phyloP scores from a whole-genome alignment of 2,329 filamentous ascomycete genomes.

The Blastomyces parvus region DNA sequence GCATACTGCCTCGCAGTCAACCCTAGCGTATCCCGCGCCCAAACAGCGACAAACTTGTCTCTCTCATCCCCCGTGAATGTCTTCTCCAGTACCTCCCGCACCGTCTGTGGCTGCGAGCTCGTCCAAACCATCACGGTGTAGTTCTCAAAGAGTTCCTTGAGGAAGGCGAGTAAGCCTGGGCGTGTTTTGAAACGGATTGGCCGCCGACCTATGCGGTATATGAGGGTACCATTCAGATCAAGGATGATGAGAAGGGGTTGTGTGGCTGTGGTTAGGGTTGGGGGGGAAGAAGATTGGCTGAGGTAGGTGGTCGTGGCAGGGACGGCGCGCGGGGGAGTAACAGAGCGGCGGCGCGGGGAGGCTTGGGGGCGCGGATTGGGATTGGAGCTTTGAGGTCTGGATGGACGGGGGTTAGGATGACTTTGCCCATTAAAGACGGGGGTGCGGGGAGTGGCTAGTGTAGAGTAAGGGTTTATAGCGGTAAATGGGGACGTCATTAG shows the following conservation, averaged over 20 bases:
- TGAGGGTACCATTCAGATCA: conserved; percentile 86
- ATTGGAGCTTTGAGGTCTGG: background rate
- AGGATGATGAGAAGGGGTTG: conserved; percentile 69
- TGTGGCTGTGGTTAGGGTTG: conserved; percentile 37
- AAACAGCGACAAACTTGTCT: conserved; percentile 55
- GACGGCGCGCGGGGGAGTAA: conserved; percentile 42
- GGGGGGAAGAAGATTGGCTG: conserved; percentile 39
- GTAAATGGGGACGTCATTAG: conserved; percentile 3
- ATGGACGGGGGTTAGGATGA: background rate
- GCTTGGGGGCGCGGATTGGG: background rate
- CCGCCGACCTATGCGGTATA: conserved; percentile 55
- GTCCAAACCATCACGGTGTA: conserved; percentile 88
- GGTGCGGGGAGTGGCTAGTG: background rate
- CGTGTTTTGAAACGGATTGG: conserved; percentile 54
- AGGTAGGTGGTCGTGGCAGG: conserved; percentile 54
- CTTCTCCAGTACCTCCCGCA: conserved; percentile 47
- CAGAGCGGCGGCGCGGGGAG: background rate
- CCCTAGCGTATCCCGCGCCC: conserved; percentile 68
- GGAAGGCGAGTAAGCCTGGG: conserved; percentile 58
- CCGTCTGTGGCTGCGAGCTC: conserved; percentile 66
- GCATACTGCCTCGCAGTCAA: conserved; percentile 57
- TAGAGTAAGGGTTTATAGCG: conserved; percentile 5
- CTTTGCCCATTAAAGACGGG: background rate
- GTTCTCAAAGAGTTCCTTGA: conserved; percentile 61
- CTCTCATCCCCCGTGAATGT: conserved; percentile 52